Conservation (phyloP, 129 eudicot genomes). For the sunflower (Helianthus annuus) region DNA sequence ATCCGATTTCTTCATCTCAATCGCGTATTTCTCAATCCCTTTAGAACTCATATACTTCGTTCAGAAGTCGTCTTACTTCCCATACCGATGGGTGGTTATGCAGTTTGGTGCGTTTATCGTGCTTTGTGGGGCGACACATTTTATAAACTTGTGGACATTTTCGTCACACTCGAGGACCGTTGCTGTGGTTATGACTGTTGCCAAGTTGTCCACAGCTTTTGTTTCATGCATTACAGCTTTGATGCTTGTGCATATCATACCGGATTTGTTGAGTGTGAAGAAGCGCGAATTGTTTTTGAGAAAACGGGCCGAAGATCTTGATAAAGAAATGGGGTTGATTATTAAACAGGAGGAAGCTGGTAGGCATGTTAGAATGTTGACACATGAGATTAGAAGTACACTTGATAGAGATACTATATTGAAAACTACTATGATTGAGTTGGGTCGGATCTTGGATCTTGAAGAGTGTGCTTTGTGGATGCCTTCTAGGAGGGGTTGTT, state of each 20-base stretch:
- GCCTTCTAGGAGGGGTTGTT: slow-evolving; percentile 45
- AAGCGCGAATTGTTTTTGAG: slow-evolving; percentile 41
- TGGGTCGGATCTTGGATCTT: slow-evolving; percentile 53
- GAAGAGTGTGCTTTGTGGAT: slow-evolving; percentile 63
- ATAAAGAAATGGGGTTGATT: slow-evolving; percentile 50
- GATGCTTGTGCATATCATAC: slow-evolving; percentile 47
- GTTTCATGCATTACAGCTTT: slow-evolving; percentile 59
- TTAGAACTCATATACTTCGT: slow-evolving; percentile 59
- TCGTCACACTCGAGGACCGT: slow-evolving; percentile 48
- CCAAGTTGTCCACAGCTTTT: slow-evolving; percentile 47
- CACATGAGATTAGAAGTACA: slow-evolving; percentile 63
- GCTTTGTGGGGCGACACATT: slow-evolving; percentile 61
- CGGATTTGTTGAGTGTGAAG: slow-evolving; percentile 45
- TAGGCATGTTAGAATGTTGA: slow-evolving; percentile 56
- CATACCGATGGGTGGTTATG: slow-evolving; percentile 50
- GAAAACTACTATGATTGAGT: slow-evolving; percentile 52
- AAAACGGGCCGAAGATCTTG: slow-evolving; percentile 55
- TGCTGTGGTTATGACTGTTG: slow-evolving; percentile 44
- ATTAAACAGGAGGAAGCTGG: slow-evolving; percentile 53
- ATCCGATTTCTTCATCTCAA: slow-evolving; percentile 52
- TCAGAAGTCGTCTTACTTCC: slow-evolving; percentile 53
- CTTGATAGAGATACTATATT: slow-evolving; percentile 54
- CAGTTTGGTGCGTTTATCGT: slow-evolving; percentile 57
- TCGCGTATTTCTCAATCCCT: slow-evolving; percentile 63
- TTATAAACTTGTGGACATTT: slow-evolving; percentile 50